Conservation (phyloP, 2,329 filamentous ascomycete species). For the Seiridium cupressi region DNA sequence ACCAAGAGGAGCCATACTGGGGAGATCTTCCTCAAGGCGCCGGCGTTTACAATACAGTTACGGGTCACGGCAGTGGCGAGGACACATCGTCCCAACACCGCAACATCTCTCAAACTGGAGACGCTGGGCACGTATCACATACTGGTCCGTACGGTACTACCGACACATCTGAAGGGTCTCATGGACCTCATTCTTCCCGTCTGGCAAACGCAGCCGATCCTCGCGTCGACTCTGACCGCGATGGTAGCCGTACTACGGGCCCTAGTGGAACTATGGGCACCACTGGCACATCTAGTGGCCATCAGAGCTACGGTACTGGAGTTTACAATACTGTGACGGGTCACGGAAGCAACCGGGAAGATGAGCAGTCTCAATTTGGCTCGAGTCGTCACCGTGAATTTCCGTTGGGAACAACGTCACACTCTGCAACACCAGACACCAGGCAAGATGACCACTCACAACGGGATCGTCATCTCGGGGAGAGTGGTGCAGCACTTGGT, state of each 20-base stretch:
- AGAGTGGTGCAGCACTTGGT: not conserved
- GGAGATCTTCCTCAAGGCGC: conserved; percentile 22
- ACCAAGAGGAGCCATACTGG: conserved; percentile 23
- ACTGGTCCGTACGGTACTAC: not conserved
- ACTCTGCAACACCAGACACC: not conserved
- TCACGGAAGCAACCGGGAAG: conserved; percentile 18
- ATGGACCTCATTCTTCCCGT: not conserved
- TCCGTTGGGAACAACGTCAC: too few relatives aligned
- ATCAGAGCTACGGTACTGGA: conserved; percentile 2
- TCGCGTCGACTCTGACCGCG: not conserved
- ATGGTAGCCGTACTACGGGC: not conserved
- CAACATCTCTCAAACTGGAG: not conserved
- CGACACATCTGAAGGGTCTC: not conserved
- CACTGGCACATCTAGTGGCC: not conserved
- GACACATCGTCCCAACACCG: conserved; percentile 6
- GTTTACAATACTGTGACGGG: conserved; percentile 20
- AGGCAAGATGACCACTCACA: not conserved
- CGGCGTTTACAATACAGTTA: conserved; percentile 23
- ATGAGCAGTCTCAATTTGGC: not conserved
- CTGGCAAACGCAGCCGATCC: not conserved
- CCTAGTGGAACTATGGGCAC: not conserved
- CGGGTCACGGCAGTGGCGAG: conserved; percentile 19
- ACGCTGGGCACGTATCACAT: not conserved
- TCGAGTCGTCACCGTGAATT: not conserved
- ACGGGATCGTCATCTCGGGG: not conserved